Evolutionary conservation across 2,329 filamentous ascomycete genomes (phyloP).

Genomic region (Bipolaris gigantea): DNA sequence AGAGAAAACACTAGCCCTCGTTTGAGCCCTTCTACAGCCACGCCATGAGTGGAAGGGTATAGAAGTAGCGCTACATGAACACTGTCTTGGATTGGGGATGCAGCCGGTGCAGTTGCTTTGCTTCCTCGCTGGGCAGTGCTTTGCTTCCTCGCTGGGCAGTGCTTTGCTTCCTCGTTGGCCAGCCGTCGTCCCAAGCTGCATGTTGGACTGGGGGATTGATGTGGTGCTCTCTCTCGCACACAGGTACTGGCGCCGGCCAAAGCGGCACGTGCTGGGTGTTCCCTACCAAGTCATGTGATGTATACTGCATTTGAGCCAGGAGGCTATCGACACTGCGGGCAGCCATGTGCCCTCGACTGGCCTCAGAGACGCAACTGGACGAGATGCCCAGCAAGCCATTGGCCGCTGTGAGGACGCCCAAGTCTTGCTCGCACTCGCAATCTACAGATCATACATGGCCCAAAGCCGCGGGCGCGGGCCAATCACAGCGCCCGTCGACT

Average conservation of each 20-base stretch:
- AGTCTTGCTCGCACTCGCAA: not conserved
- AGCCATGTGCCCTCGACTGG: not conserved
- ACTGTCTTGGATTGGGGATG: not conserved
- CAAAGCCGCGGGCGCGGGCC: constrained; percentile 11
- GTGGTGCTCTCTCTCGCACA: not conserved
- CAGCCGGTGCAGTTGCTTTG: not conserved
- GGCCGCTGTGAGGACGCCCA: not conserved
- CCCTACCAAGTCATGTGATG: not conserved
- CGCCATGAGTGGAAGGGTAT: constrained; percentile 39
- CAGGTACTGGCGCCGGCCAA: not conserved
- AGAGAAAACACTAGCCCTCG: constrained; percentile 40
- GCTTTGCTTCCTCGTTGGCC: too few relatives aligned
- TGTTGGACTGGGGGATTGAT: not conserved
- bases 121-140: too few relatives aligned
- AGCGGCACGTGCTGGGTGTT: not conserved
- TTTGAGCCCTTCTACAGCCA: constrained; percentile 43
- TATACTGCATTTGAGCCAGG: not conserved
- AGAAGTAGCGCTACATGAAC: constrained; percentile 36
- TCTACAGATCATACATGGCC: constrained; percentile 9
- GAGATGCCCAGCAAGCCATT: not conserved
- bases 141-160: too few relatives aligned
- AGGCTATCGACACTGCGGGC: not conserved
- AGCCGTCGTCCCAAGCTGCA: too few relatives aligned
- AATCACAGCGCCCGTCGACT: constrained; percentile 23
- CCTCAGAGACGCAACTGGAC: not conserved